Evolutionary conservation across 805 yeast species (phyloP).

Genomic region (Metschnikowia kunwiensis): DNA sequence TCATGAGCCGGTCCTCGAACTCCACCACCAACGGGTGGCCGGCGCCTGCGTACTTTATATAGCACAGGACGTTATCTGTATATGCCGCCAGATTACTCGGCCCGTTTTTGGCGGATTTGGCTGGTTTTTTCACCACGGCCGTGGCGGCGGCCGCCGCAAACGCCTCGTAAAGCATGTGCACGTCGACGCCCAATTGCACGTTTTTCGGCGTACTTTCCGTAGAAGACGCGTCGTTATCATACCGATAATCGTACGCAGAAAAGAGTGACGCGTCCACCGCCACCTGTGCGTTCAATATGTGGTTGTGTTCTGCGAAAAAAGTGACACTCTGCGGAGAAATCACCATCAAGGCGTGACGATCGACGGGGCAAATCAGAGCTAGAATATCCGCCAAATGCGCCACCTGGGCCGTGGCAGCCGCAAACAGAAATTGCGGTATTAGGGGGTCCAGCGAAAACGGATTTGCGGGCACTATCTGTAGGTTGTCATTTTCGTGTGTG

Average conservation of each 20-base stretch:
- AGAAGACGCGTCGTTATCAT: conserved; percentile 4
- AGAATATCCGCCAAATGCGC: conserved; percentile 38
- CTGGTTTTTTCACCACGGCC: conserved; percentile 6
- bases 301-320: conserved; percentile 36
- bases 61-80: conserved; percentile 26
- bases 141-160: conserved; percentile 31
- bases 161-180: conserved; percentile 34
- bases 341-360: conserved; percentile 34
- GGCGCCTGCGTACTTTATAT: conserved; percentile 36
- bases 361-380: conserved; percentile 30
- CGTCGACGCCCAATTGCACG: conserved; percentile 34
- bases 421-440: conserved; percentile 19
- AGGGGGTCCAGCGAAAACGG: background rate
- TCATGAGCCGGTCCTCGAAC: conserved; percentile 40
- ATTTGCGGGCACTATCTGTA: background rate
- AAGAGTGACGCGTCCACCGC: conserved; percentile 39
- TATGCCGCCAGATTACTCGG: background rate
- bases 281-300: conserved; percentile 33
- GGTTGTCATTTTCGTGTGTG: background rate
- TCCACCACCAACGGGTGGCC: conserved; percentile 39
- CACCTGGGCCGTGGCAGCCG: conserved; percentile 38
- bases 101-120: background rate
- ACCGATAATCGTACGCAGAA: conserved; percentile 24
- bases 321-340: conserved; percentile 32
- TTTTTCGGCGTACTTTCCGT: background rate